Conservation (phyloP, 2,329 filamentous ascomycete species). For the Fusarium sp. region DNA sequence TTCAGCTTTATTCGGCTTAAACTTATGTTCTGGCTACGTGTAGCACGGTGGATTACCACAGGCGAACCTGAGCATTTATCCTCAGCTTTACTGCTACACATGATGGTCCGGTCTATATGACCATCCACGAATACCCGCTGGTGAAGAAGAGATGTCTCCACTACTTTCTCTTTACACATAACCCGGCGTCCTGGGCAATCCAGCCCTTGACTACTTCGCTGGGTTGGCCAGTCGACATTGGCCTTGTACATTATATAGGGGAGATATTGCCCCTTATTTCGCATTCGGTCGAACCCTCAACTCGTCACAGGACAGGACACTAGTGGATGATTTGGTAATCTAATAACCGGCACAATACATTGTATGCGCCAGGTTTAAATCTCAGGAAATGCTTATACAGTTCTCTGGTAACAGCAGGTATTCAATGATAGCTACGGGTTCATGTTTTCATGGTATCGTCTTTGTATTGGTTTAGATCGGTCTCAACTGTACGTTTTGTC, state of each 20-base stretch:
- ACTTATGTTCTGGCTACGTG: background rate
- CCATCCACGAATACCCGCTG: background rate
- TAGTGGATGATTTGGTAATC: background rate
- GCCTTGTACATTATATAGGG: background rate
- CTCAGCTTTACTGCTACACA: background rate
- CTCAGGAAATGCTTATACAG: background rate
- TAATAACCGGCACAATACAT: background rate
- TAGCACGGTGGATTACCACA: background rate
- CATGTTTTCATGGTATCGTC: background rate
- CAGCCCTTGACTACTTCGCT: background rate
- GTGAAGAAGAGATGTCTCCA: background rate
- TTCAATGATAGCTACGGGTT: slow-evolving; percentile 1
- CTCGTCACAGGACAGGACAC: background rate
- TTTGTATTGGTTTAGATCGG: background rate
- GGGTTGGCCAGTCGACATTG: background rate
- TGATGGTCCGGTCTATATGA: background rate
- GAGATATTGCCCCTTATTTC: background rate
- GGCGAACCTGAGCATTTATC: background rate
- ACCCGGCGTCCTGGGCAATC: background rate
- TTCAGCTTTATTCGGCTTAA: background rate
- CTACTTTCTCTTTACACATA: background rate
- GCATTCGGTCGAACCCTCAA: background rate
- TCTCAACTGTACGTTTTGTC: background rate
- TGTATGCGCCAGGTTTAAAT: background rate
- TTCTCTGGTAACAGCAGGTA: background rate